phyloP scores from a whole-genome alignment of 1,284 basidiomycete genomes.

The Hemileia vastatrix region DNA sequence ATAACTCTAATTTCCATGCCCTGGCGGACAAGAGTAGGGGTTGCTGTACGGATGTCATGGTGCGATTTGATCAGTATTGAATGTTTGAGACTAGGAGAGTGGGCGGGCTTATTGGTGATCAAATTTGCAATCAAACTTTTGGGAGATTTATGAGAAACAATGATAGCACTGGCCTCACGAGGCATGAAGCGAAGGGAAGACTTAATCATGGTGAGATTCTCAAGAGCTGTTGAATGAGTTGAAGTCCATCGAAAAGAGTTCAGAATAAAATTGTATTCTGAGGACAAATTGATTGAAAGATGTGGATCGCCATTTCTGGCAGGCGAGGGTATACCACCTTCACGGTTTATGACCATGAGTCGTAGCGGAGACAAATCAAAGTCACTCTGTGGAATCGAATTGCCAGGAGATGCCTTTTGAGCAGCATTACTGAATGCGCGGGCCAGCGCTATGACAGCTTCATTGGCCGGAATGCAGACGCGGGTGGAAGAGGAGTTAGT shows the following conservation, averaged over 20 bases:
- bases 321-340: slow-evolving; percentile 95
- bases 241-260: slow-evolving; percentile 76
- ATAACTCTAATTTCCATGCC: slow-evolving; percentile 79
- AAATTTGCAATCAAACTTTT: slow-evolving; percentile 91
- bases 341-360: slow-evolving; percentile 93
- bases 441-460: slow-evolving; percentile 77
- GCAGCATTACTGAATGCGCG: slow-evolving; percentile 62
- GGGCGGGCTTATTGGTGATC: slow-evolving; percentile 95
- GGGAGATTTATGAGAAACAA: slow-evolving; percentile 94
- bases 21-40: slow-evolving; percentile 82
- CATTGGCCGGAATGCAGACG: slow-evolving; percentile 76
- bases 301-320: slow-evolving; percentile 90
- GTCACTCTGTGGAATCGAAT: slow-evolving; percentile 11
- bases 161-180: slow-evolving; percentile 76
- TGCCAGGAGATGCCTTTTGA: slow-evolving; percentile 35
- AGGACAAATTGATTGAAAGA: slow-evolving; percentile 84
- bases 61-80: slow-evolving; percentile 70
- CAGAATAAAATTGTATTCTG: slow-evolving; percentile 76
- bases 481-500: slow-evolving; percentile 81
- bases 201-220: slow-evolving; percentile 75
- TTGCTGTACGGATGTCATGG: slow-evolving; percentile 72
- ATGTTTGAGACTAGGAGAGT: slow-evolving; percentile 88
- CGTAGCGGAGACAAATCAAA: slow-evolving; percentile 79
- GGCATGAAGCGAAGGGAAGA: slow-evolving; percentile 91
- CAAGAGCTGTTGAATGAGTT: slow-evolving; percentile 73